These are phyloP conservation scores for Candida nemodendra DNA, from an alignment of 805 yeast genomes.

Conservation along the genomic window DNA sequence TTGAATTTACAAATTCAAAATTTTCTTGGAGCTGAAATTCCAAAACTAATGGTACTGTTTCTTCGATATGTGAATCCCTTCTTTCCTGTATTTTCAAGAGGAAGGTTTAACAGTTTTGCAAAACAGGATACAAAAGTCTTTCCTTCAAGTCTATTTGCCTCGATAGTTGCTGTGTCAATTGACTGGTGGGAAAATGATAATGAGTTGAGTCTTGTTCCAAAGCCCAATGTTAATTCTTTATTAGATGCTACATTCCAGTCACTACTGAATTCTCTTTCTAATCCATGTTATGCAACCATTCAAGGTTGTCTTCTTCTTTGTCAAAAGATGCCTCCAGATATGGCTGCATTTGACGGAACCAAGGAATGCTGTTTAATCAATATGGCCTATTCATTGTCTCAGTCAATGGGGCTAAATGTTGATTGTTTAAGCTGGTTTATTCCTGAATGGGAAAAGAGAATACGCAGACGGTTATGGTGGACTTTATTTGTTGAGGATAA, in stretches of 20 bases:
- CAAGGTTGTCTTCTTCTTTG: conserved; percentile 16
- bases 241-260: conserved; percentile 6
- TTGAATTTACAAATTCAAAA: conserved; percentile 5
- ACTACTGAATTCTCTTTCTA: conserved; percentile 7
- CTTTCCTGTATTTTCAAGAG: conserved; percentile 19
- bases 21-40: conserved; percentile 8
- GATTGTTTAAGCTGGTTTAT: conserved; percentile 12
- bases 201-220: conserved; percentile 11
- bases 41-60: conserved; percentile 13
- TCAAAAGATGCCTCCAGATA: conserved; percentile 5
- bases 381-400: conserved; percentile 14
- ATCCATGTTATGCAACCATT: conserved; percentile 18
- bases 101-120: conserved; percentile 15
- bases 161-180: conserved; percentile 11
- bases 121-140: conserved; percentile 15
- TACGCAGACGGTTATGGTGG: conserved; percentile 21
- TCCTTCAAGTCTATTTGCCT: conserved; percentile 12
- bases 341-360: conserved; percentile 4
- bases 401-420: conserved; percentile 17
- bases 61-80: conserved; percentile 15
- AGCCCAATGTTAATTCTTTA: conserved; percentile 7
- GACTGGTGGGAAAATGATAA: conserved; percentile 19
- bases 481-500: conserved; percentile 17
- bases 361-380: conserved; percentile 9
- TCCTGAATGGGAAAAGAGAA: conserved; percentile 16